Evolutionary conservation across 192 early-diverging fungal genomes (phyloP), one percentile per base, ranked within the genome.

Genomic region (Diversispora epigaea): DNA sequence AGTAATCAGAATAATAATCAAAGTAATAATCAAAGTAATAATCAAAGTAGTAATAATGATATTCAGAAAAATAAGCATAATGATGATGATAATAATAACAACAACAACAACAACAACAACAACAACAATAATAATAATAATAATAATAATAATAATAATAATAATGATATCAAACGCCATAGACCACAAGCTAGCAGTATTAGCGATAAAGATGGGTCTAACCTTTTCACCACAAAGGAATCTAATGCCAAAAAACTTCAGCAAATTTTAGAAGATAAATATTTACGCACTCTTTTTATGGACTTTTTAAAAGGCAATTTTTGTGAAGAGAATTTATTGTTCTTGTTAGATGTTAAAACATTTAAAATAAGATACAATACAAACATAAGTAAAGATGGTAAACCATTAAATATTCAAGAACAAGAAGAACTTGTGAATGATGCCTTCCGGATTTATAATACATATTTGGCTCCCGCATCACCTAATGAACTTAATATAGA

Each of bases 271-370:
- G 81, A 83, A 5, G 86, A 86, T 65, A 60, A 81, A 2, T 78
- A 77, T 2, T 77, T 92, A 6, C 78, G 86, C 41, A 81, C 83
- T 14, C 71, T 86, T 4, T 92, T 91, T 78, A 88, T 87, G 68
- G 85, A 81, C 21, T 92, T 90, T 71, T 78, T 90, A 41, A 83
- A 85, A 12, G 80, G 84, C 21, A 90, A 91, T 64, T 88, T 89
- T 62, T 92, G 90, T 69, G 86, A 90, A 71, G 92, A 93, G 47
- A 93, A 93, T 68, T 78, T 90, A 19, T 81, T 88, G n/a, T 93
- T 92, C 56, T 88, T 86, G 80, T 77, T 87, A 3, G 90, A 93
- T 17, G 84, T 83, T 0, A 72, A 89, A 15, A 73, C 80, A 17
- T 89, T 88, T 77, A 83, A 86, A 43, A 15, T 61, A 32, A 77